These are phyloP conservation scores for Rachicladosporium sp. DNA, from an alignment of 2,329 filamentous ascomycete genomes.

Conservation along the genomic window DNA sequence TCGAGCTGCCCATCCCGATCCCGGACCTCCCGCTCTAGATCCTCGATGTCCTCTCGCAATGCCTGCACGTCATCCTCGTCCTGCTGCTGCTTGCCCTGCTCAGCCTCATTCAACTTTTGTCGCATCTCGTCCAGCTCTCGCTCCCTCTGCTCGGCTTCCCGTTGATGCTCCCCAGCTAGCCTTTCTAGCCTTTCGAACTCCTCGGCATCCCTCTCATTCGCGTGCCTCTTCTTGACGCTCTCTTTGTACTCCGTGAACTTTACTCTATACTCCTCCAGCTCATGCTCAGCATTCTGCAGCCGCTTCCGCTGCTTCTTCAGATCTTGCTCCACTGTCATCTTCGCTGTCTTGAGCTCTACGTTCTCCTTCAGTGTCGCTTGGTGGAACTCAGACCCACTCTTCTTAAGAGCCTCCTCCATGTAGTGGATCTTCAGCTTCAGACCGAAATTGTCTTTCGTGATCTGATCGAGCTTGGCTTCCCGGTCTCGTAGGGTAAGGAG, in stretches of 20 bases:
- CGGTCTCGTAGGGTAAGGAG: conserved; percentile 87
- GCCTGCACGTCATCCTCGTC: conserved; percentile 18
- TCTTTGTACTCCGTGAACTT: conserved; percentile 76
- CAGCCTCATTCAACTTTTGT: conserved; percentile 27
- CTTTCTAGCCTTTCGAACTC: conserved; percentile 41
- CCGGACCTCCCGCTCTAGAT: conserved; percentile 41
- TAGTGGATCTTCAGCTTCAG: conserved; percentile 96
- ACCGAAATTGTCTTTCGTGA: conserved; percentile 97
- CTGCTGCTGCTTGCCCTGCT: conserved; percentile 20
- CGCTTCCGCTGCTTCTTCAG: conserved; percentile 77
- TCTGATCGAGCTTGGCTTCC: conserved; percentile 82
- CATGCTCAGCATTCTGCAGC: conserved; percentile 67
- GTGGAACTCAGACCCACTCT: conserved; percentile 79
- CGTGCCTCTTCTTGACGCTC: conserved; percentile 63
- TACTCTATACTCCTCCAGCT: conserved; percentile 70
- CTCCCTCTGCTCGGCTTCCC: conserved; percentile 28
- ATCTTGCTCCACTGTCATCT: conserved; percentile 79
- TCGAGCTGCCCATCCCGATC: conserved; percentile 28
- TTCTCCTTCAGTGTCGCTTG: conserved; percentile 86
- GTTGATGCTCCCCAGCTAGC: conserved; percentile 31
- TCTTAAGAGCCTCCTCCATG: conserved; percentile 77
- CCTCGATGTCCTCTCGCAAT: conserved; percentile 38
- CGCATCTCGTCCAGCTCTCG: conserved; percentile 31
- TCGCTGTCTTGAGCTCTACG: conserved; percentile 87
- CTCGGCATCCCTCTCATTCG: conserved; percentile 55